phyloP scores from a whole-genome alignment of 176 grass and related monocot species.

The Ampelocalamus luodianensis region DNA sequence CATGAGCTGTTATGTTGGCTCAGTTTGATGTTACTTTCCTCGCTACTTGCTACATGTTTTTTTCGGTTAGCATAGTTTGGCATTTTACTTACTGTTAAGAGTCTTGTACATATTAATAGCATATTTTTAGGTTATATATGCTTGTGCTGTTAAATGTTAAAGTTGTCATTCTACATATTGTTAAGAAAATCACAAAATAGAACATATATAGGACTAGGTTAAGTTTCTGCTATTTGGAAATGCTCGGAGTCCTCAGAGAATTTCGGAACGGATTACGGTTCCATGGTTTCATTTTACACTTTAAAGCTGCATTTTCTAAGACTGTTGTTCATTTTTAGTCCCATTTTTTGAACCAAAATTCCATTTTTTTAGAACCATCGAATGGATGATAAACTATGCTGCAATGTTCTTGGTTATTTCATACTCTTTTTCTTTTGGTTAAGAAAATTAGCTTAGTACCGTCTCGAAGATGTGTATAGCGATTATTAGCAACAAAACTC shows the following conservation, averaged over 20 bases:
- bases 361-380: neutral
- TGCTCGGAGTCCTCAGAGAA: neutral
- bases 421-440: too few relatives aligned
- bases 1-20: neutral
- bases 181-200: neutral
- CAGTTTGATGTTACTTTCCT: conserved; percentile 9
- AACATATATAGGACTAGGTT: neutral
- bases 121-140: neutral
- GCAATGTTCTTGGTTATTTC: too few relatives aligned
- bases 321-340: neutral
- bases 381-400: neutral
- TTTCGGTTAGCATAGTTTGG: neutral
- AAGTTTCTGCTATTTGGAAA: neutral
- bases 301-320: neutral
- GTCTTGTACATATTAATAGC: too few relatives aligned
- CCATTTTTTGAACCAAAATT: too few relatives aligned
- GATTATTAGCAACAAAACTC: neutral
- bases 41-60: neutral
- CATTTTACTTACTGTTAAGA: neutral
- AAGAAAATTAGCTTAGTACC: too few relatives aligned
- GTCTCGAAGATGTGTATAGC: too few relatives aligned
- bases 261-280: neutral
- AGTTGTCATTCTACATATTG: neutral
- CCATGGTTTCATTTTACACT: neutral
- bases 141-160: neutral